Evolutionary conservation across 331 rosid species (phyloP).

Genomic region (Dryas integrifolia): DNA sequence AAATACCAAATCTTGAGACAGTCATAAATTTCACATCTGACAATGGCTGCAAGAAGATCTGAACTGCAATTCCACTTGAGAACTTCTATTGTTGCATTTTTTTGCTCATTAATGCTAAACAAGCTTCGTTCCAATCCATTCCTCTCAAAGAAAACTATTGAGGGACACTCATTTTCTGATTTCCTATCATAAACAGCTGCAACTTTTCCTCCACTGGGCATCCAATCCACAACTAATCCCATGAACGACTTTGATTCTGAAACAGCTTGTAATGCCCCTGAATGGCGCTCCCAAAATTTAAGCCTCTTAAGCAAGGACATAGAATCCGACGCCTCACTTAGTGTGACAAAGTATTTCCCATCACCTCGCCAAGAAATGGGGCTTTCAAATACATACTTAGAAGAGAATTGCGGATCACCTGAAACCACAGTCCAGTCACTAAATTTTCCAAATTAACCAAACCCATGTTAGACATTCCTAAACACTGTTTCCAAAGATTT

Average conservation of each 20-base stretch:
- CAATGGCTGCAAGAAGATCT: slow-evolving; percentile 87
- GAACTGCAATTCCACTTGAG: slow-evolving; percentile 95
- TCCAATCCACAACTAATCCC: slow-evolving; percentile 81
- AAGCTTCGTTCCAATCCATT: slow-evolving; percentile 83
- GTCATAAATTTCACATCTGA: slow-evolving; percentile 64
- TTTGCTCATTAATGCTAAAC: slow-evolving; percentile 60
- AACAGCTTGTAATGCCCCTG: slow-evolving; percentile 68
- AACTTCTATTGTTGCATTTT: slow-evolving; percentile 46
- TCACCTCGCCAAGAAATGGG: slow-evolving; percentile 92
- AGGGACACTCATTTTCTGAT: slow-evolving; percentile 58
- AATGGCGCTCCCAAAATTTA: slow-evolving; percentile 86
- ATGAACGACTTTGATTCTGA: slow-evolving; percentile 62
- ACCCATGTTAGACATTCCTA: not conserved
- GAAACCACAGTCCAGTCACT: slow-evolving; percentile 22
- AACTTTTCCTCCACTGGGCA: slow-evolving; percentile 97
- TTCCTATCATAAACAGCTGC: slow-evolving; percentile 69
- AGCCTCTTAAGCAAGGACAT: slow-evolving; percentile 47
- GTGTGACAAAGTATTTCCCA: slow-evolving; percentile 81
- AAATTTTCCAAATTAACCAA: slow-evolving; percentile 4
- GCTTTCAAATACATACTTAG: slow-evolving; percentile 14
- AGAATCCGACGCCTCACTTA: slow-evolving; percentile 40
- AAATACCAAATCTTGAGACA: slow-evolving; percentile 77
- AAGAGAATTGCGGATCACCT: slow-evolving; percentile 51
- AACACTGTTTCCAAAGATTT: not conserved
- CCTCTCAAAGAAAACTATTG: slow-evolving; percentile 83